Base-by-base conservation (phyloP, 345 rosid species). In the Stellera chamaejasme region DNA sequence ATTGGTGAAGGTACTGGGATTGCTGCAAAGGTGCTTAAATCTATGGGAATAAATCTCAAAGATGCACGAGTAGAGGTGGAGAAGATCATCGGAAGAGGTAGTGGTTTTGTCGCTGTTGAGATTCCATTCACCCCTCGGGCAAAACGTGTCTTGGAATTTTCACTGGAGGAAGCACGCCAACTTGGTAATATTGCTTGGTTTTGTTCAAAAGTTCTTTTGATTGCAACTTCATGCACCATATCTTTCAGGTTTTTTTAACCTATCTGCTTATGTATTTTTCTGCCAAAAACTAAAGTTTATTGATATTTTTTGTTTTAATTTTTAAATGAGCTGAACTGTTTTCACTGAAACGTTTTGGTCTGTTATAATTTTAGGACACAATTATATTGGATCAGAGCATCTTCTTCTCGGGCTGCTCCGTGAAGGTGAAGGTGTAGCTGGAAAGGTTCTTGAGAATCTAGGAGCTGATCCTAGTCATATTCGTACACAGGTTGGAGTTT, bases 381-480 rank as follows among this genome's bases (percentile, higher is more conserved):
- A 87, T 74, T 90, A 94, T 66, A 94, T 94, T 63, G 99, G 99
- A 52, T 87, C 99, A 15, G 99, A 94, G 82, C 99, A 94, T 70
- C 77, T 94, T 68, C 89, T 94, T 63, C 96, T 94, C 50, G 95
- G 97, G 62, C 81, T 90, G 54, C 90, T 94, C 52, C 89, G 96
- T 27, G 99, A 94, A 76, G 99, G 99, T 50, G 99, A 94, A 79
- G 99, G 99, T 67, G 97, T 94, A 45, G 97, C 99, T 16, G 99
- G 95, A 23, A 95, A 96, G 74, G 97, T 90, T 69, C 82, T 94
- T 51, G 97, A 94, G 83, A 90, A 82, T 77, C 75, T 90, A 69
- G 95, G 96, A 60, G 91, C 86, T 69, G 99, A 90, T 56, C 84
- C 95, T 11, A 74, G 85, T 70, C 85, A 90, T 69, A 94, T 94